Evolutionary conservation across 305 asterid species (phyloP), one percentile per base, ranked within the genome.

Genomic region (Fraxinus angustifolia): DNA sequence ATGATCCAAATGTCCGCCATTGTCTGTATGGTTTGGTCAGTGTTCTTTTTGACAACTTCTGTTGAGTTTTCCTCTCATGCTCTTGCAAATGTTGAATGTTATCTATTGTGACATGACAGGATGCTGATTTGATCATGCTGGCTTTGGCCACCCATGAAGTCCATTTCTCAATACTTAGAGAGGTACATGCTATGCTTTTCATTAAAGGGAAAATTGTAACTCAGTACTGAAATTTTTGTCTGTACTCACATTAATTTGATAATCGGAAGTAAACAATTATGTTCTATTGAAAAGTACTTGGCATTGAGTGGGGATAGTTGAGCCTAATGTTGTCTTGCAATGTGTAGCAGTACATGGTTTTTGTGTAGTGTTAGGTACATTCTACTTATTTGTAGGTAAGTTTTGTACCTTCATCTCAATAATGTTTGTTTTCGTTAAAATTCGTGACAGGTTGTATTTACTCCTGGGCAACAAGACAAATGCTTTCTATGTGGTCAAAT

Each of bases 401-500:
- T 68, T 81, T 82, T 80, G 58, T 36, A 28, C 62, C 75, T 82
- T 78, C 78, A 76, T 82, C 77, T 67, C 70, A 45, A 76, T 80
- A 81, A 81, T 58, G 71, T 58, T 19, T 85, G 48, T 79, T 80
- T 80, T 26, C 58, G 77, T 67, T 79, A 45, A 38, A 50, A 76
- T 85, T 81, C 84, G 82, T 75, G 78, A 74, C 84, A 94, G 98
- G 96, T 94, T 85, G 92, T 94, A 53, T 94, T 86, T 86, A 90
- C 93, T 79, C 94, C 98, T 48, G 98, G 98, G 42, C 98, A 94
- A 82, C 97, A 91, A 88, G 97, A 94, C 81, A 94, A 94, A 88
- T 94, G 98, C 80, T 96, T 96, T 87, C 78, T 94, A 75, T 96
- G 99, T 83, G 99, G 99, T 87, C 98, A 94, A 90, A 79, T 96